Evolutionary conservation across 208 protist species (phyloP), one percentile per base, ranked within the genome.

Genomic region (Leishmania mexicana): DNA sequence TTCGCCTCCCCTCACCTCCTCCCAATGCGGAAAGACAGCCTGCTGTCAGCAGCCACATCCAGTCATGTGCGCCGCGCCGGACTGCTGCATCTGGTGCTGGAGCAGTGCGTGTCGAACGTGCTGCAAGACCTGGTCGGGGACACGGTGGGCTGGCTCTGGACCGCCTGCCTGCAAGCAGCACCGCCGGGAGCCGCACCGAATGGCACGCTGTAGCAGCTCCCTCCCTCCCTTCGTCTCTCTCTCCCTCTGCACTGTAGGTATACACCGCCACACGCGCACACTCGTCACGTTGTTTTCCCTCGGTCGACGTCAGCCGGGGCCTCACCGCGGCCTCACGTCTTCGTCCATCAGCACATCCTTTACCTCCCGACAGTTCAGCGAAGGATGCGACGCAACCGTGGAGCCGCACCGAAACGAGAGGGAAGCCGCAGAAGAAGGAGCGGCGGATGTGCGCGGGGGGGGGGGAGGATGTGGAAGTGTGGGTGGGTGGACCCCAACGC

Each of bases 51-150:
- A 3, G 81, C 62, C 42, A 82, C 79, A 49, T 75, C 85, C 28
- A 85, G 85, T 40, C 83, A 94, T 76, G 73, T 87, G 17, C 87
- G 88, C 6, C 89, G 93, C 45, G 71, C 89, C 0, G 90, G 87
- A 2, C 75, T 93, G 40, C 78, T 81, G 67, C 87, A 89, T 57
- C 73, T 87, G 17, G 88, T 96, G 71, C 78, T 96, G 19, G 89
- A 90, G 58, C 91, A 93, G 81, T 88, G 85, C 21, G 78, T 96
- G 17, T 88, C 92, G 19, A 93, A 93, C 57, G 76, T 96, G 35
- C 79, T 93, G 79, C 78, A 93, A 19, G 88, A 92, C 31, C 75
- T 94, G 42, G 67, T 94, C 11, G 83, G 80, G 5, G 93, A 96
- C 76, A 93, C 93, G 45, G 81, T 87, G 42, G 84, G 73, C 3